Conservation (phyloP, 1,139 yeast species). For the Hansenula lynferdii region DNA sequence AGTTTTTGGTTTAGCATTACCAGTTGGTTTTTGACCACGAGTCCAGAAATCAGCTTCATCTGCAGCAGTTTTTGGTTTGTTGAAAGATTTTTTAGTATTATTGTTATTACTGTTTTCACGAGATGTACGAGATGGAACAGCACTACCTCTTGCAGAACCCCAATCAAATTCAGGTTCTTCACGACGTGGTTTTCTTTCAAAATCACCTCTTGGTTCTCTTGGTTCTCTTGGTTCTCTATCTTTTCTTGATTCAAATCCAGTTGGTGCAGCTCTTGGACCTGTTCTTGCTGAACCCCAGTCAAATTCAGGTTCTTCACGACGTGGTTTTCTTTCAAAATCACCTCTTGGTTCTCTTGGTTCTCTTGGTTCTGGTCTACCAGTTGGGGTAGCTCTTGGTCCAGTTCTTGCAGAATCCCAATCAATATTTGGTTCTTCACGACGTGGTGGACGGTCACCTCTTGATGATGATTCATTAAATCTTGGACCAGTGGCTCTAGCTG, state of each 20-base stretch:
- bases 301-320: conserved; percentile 41
- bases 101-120: not conserved
- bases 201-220: conserved; percentile 16
- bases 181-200: conserved; percentile 32
- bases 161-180: conserved; percentile 47
- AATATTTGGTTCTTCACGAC: conserved; percentile 41
- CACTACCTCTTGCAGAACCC: conserved; percentile 27
- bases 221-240: conserved; percentile 24
- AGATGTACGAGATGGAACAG: conserved; percentile 12
- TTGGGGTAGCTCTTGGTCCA: conserved; percentile 28
- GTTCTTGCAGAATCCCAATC: conserved; percentile 51
- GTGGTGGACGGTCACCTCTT: conserved; percentile 34
- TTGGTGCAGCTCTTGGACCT: conserved; percentile 28
- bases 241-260: conserved; percentile 34
- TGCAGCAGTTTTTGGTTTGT: conserved; percentile 33
- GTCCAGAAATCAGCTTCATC: conserved; percentile 44
- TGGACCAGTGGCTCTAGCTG: conserved; percentile 24
- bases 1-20: conserved; percentile 22
- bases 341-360: conserved; percentile 24
- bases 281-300: conserved; percentile 51
- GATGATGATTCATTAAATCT: conserved; percentile 20
- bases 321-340: conserved; percentile 23
- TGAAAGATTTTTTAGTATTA: conserved; percentile 6
- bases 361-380: too few relatives aligned
- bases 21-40: conserved; percentile 31